These are phyloP conservation scores for Penicillium sclerotiorum DNA, from an alignment of 2,329 filamentous ascomycete genomes.

Conservation along the genomic window DNA sequence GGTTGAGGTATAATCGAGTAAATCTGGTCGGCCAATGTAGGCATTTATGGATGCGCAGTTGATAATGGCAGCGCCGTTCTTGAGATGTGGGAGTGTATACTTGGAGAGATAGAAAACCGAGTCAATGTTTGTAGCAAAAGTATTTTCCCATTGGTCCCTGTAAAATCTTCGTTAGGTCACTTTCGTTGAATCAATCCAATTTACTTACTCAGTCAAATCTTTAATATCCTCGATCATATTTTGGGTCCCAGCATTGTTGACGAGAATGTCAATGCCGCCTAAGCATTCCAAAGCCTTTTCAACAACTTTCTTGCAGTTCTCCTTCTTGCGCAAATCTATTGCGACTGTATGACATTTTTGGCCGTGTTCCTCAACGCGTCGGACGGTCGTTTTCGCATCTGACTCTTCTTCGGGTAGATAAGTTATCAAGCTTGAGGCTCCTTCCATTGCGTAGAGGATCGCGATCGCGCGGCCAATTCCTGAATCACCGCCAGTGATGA, in stretches of 20 bases:
- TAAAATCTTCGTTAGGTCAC: not conserved
- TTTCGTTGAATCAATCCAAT: not conserved
- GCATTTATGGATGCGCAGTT: constrained; percentile 85
- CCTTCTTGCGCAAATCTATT: constrained; percentile 65
- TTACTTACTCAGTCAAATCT: constrained; percentile 67
- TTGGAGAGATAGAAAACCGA: constrained; percentile 80
- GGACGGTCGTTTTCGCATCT: constrained; percentile 75
- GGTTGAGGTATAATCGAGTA: constrained; percentile 80
- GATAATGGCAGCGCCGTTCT: constrained; percentile 72
- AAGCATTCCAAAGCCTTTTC: constrained; percentile 67
- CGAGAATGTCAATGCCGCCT: constrained; percentile 69
- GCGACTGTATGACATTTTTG: constrained; percentile 65
- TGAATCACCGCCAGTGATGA: constrained; percentile 80
- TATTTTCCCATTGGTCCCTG: constrained; percentile 76
- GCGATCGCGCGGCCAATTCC: constrained; percentile 78
- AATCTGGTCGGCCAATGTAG: constrained; percentile 76
- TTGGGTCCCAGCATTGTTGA: constrained; percentile 73
- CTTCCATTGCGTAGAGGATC: constrained; percentile 79
- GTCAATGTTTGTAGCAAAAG: constrained; percentile 83
- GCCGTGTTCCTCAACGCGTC: constrained; percentile 67
- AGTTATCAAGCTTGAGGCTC: constrained; percentile 71
- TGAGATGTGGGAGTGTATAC: constrained; percentile 74
- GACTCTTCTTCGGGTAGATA: constrained; percentile 76
- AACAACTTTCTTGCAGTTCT: constrained; percentile 71
- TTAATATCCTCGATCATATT: constrained; percentile 73